Percentiles rank a stretch among this genome's conserved stretches.
Evolutionary conservation across 1,284 basidiomycete genomes (phyloP).

Genomic region (Mycena sp.): DNA sequence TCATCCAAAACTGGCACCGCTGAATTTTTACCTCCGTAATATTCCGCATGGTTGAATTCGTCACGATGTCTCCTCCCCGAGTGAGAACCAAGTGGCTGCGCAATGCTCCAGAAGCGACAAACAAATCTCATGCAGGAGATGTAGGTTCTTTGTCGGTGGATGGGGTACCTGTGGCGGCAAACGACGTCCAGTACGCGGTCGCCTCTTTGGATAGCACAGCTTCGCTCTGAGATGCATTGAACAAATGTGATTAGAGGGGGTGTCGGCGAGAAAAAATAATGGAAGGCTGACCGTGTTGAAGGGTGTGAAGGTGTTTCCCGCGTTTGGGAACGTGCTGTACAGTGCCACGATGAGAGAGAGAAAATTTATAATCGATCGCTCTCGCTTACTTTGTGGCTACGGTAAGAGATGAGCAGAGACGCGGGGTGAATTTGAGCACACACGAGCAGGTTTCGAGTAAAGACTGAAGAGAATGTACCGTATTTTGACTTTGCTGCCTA

Average conservation of each 20-base stretch:
- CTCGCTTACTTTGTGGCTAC: slow-evolving; percentile 47
- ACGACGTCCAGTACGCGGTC: slow-evolving; percentile 57
- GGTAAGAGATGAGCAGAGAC: neutral
- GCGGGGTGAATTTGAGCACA: too few relatives aligned
- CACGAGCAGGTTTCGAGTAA: too few relatives aligned
- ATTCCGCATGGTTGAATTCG: slow-evolving; percentile 41
- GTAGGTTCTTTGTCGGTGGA: slow-evolving; percentile 38
- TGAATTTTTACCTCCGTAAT: slow-evolving; percentile 43
- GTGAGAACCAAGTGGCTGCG: slow-evolving; percentile 34
- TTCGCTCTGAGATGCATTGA: slow-evolving; percentile 48
- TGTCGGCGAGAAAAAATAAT: too few relatives aligned
- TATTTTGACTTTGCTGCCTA: too few relatives aligned
- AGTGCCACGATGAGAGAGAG: neutral
- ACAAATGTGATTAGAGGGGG: too few relatives aligned
- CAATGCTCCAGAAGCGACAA: slow-evolving; percentile 11
- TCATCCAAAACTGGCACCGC: slow-evolving; percentile 54
- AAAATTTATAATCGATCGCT: neutral
- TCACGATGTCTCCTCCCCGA: slow-evolving; percentile 35
- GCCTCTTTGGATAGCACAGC: slow-evolving; percentile 48
- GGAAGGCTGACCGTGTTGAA: slow-evolving; percentile 47
- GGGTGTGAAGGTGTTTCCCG: slow-evolving; percentile 48
- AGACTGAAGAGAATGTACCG: too few relatives aligned
- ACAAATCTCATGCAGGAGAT: slow-evolving; percentile 45
- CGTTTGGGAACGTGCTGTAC: slow-evolving; percentile 43
- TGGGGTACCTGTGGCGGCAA: slow-evolving; percentile 47